Conservation (phyloP, 805 yeast genomes). For the Barnettozyma salicaria region DNA sequence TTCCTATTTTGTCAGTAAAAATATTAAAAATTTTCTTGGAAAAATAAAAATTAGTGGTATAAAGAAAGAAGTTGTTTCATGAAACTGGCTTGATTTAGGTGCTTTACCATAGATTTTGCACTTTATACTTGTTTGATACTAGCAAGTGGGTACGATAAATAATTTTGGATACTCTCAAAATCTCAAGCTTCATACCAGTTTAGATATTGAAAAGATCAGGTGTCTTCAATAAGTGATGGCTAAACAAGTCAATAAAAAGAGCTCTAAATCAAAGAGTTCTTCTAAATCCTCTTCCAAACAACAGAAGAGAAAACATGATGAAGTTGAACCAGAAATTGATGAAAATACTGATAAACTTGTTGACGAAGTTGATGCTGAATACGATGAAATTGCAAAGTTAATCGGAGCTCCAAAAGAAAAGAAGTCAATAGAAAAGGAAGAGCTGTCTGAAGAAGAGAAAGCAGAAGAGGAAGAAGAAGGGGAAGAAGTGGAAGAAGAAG, state of each 20-base stretch:
- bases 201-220: no score
- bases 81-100: no score
- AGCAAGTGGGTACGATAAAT: no score
- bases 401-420: slow-evolving; percentile 38
- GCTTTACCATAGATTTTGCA: no score
- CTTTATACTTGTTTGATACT: no score
- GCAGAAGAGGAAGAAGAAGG: slow-evolving; percentile 16
- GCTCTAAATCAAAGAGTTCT: background rate
- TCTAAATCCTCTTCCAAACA: background rate
- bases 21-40: slow-evolving; percentile 9
- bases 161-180: no score
- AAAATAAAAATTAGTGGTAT: no score
- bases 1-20: background rate
- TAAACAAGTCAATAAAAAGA: slow-evolving; percentile 18
- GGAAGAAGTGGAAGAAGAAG: slow-evolving; percentile 20
- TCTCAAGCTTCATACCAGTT: no score
- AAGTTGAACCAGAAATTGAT: slow-evolving; percentile 26
- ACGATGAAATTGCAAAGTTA: slow-evolving; percentile 50
- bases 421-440: slow-evolving; percentile 16
- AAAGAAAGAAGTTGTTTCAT: no score
- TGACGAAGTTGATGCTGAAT: slow-evolving; percentile 51
- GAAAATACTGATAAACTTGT: slow-evolving; percentile 39
- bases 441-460: slow-evolving; percentile 18
- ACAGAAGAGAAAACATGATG: slow-evolving; percentile 27
- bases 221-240: no score